phyloP scores from a whole-genome alignment of 805 yeast species.

The Jamesozyma rosinii region DNA sequence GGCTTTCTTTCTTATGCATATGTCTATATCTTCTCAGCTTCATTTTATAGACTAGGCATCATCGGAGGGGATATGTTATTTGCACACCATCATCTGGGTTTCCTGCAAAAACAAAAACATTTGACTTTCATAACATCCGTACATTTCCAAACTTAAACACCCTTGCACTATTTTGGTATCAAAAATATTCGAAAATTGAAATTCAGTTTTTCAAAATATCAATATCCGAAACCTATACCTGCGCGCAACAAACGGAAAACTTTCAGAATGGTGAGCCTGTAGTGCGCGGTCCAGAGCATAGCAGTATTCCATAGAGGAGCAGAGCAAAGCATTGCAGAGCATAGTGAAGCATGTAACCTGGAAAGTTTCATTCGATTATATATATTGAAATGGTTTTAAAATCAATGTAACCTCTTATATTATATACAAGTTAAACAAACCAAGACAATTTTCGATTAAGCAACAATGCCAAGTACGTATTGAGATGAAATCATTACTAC shows the following conservation, averaged over 20 bases:
- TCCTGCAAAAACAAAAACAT: no score
- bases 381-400: not conserved
- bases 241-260: not conserved
- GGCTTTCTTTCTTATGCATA: no score
- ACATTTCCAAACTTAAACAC: not conserved
- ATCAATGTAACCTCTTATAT: not conserved
- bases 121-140: not conserved
- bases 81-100: no score
- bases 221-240: not conserved
- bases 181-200: not conserved
- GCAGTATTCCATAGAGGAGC: not conserved
- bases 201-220: no score
- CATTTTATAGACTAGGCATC: no score
- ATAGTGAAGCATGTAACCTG: not conserved
- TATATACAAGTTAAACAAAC: not conserved
- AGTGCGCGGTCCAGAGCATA: not conserved
- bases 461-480: constrained; percentile 52
- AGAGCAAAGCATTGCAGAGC: not conserved
- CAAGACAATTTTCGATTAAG: constrained; percentile 11
- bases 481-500: constrained; percentile 3
- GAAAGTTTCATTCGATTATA: not conserved
- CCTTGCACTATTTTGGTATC: not conserved
- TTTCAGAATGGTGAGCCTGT: not conserved
- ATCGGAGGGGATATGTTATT: no score
- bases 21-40: no score